Conservation (phyloP, 2,329 filamentous ascomycete genomes). For the Claviceps lovelessii region DNA sequence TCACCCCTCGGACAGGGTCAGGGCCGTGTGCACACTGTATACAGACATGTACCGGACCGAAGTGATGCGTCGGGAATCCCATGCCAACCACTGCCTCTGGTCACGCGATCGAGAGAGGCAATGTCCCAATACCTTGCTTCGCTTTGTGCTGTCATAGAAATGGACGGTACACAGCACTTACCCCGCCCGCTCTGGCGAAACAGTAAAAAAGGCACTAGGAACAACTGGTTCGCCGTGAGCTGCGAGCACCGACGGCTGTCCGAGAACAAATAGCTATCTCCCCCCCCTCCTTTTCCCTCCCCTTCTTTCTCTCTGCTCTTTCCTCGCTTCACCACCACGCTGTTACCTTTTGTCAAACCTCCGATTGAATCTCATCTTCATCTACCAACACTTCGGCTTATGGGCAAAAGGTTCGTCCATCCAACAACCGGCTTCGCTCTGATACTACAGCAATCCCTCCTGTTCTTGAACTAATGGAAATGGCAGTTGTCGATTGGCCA, state of each 20-base stretch:
- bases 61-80: neutral
- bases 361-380: slow-evolving; percentile 7
- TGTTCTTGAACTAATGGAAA: neutral
- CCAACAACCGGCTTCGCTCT: neutral
- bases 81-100: slow-evolving; percentile 1
- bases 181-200: slow-evolving; percentile 31
- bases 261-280: slow-evolving; percentile 20
- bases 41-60: neutral
- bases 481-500: neutral
- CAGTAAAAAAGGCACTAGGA: slow-evolving; percentile 13
- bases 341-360: neutral
- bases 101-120: slow-evolving; percentile 9
- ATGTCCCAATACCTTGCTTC: slow-evolving; percentile 1
- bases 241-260: slow-evolving; percentile 6
- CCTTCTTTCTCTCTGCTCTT: slow-evolving; percentile 6
- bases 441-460: neutral
- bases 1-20: no score
- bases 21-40: neutral
- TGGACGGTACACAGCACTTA: slow-evolving; percentile 22
- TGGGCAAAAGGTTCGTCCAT: slow-evolving; percentile 5
- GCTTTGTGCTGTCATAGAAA: slow-evolving; percentile 2
- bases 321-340: slow-evolving; percentile 11
- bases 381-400: neutral
- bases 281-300: slow-evolving; percentile 13
- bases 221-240: slow-evolving; percentile 3